These are phyloP conservation scores for Nitzschia sp. DNA, from an alignment of 108 stramenopile species.

Conservation along the genomic window DNA sequence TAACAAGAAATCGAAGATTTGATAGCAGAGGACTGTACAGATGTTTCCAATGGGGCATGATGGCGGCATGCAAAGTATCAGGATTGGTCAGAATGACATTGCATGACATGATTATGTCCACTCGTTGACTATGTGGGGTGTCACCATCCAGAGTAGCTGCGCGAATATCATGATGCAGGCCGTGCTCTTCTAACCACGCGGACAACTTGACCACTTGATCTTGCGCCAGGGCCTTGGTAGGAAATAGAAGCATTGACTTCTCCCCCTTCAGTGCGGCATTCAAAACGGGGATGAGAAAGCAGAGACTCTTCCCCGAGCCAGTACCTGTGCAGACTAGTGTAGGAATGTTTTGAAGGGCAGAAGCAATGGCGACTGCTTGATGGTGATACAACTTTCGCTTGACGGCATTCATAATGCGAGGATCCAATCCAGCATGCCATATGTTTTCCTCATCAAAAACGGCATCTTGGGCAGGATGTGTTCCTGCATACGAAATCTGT, in stretches of 20 bases:
- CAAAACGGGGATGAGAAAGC: constrained; percentile 83
- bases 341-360: constrained; percentile 55
- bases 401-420: constrained; percentile 21
- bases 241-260: constrained; percentile 85
- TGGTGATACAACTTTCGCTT: constrained; percentile 59
- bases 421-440: constrained; percentile 9
- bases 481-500: constrained; percentile 70
- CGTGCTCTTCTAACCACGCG: constrained; percentile 35
- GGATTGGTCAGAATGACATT: constrained; percentile 96
- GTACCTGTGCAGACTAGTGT: constrained; percentile 88
- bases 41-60: constrained; percentile 87
- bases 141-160: constrained; percentile 84
- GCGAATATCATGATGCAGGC: constrained; percentile 36
- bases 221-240: constrained; percentile 97
- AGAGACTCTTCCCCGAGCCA: constrained; percentile 87
- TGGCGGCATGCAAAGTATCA: constrained; percentile 93
- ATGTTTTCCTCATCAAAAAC: constrained; percentile 31
- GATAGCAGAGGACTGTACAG: constrained; percentile 59
- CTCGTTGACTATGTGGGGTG: constrained; percentile 69
- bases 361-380: constrained; percentile 83
- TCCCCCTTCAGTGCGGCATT: constrained; percentile 51
- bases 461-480: constrained; percentile 57
- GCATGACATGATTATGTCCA: constrained; percentile 49
- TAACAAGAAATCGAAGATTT: constrained; percentile 75
- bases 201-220: constrained; percentile 89